Evolutionary conservation across 805 yeast genomes (phyloP), one percentile per base, ranked within the genome.

Genomic region (Starmerella geochares): DNA sequence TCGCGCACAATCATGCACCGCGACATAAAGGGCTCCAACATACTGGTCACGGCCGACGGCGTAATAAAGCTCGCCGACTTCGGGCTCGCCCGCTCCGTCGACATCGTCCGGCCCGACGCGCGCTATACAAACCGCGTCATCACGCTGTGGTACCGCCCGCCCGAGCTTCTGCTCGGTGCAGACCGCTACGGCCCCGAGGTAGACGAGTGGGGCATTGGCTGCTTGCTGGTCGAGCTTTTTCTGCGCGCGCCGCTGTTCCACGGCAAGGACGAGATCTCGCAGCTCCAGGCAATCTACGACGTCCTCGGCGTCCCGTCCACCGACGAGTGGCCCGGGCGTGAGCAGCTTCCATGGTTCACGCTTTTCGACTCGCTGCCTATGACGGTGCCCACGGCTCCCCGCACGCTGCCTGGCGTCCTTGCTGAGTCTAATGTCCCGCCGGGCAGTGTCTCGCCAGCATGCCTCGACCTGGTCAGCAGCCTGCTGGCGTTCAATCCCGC

Each of bases 181-280:
- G 88, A 97, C 0, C 81, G 80, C 51, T 92, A 92, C 66, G 92
- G 88, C 0, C 69, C 86, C 36, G 95, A 85, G 59, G 92, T 92
- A 9, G 98, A 92, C 62, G 80, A 86, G 57, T 92, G 98, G 98
- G 96, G 97, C 0, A 80, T 86, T 53, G 98, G 98, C 2, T 92
- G 97, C 68, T 70, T 92, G 23, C 69, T 92, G 52, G 75, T 86
- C 24, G 97, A 92, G 64, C 65, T 92, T 33, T 86, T 85, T 61
- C 76, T 81, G 1, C 76, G 80, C 55, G 67, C 68, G 28, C 94
- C 97, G 0, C 70, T 82, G 1, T 92, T 92, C 64, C 94, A 82
- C 64, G 97, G 96, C 1, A 72, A 74, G 20, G 94, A 92, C 65
- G 98, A 92, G 61, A 73, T 92, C 35, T 81, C 84, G 46, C 96